Base-by-base conservation (phyloP, 306 rosid genomes). In the Vachellia pachyceras region DNA sequence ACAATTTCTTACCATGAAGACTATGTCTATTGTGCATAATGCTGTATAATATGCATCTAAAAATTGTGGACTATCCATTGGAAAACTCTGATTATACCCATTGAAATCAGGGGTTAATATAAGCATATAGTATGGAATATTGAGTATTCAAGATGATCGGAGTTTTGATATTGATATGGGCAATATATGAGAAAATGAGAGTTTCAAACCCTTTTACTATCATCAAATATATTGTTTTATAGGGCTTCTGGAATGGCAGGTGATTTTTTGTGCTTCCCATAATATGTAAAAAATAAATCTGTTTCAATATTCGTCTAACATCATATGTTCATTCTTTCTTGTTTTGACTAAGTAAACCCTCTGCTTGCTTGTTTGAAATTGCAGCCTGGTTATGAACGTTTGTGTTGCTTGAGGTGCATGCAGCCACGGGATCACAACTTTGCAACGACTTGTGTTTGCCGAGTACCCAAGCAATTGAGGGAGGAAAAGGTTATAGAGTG, bases 351-450 rank as follows among this genome's bases (percentile, higher is more conserved):
- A 15, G 10, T 67, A 29, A 29, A 47, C 39, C 77, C 72, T 73
- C 52, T 50, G 50, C 5, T 45, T 45, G 58, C 36, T 77, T 54
- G 74, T 76, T 29, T 41, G 60, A 35, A 69, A 61, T 46, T 90
- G 88, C 89, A 90, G 97, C 94, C 97, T 75, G 98, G 98, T 22
- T 94, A 94, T 76, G 98, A 94, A 67, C 94, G 92, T 39, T 85
- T 94, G 17, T 94, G 97, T 75, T 94, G 98, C 87, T 72, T 94
- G 71, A 84, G 94, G 72, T 94, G 98, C 92, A 94, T 94, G 42
- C 97, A 92, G 84, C 96, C 97, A 4, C 91, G 98, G 20, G 92
- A 94, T 82, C 98, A 92, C 84, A 94, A 94, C 84, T 94, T 92
- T 81, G 93, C 92, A 9, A 94, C 97, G 10, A 92, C 98, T 5